Base-by-base conservation (phyloP, 2,329 filamentous ascomycete species). In the Monosporascus cannonballus region DNA sequence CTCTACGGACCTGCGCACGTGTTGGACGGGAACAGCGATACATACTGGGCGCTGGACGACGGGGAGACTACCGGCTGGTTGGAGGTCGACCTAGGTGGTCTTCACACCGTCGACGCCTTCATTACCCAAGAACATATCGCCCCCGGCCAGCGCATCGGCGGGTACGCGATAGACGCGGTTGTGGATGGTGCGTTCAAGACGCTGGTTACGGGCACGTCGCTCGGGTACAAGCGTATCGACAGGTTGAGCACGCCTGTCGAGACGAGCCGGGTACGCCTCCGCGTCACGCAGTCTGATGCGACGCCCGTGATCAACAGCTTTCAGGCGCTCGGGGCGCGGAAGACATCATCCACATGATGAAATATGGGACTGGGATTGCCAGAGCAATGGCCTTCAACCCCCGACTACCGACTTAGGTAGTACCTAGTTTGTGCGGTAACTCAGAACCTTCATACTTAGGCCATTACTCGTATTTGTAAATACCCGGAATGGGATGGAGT, bases 141-240 rank as follows among this genome's bases (percentile, higher is more conserved):
- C 6, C 48, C 65, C 6, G 64, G 64, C 4, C 64, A 67, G 52
- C 58, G 64, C 3, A 60, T 67, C 20, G 64, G 64, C n/a, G 63
- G 61, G 1, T 65, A 66, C 42, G 48, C 52, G 0, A 59, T 64
- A 17, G 63, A 65, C 5, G 57, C 52, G 4, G 4, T 58, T 20
- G 53, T 58, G 6, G 50, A 59, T 17, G 63, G 53, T 2, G 27
- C 48, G 1, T 63, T 57, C 17, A 49, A 46, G 46, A 49, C 59
- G 11, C 54, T 63, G 9, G 50, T 63, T 2, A 57, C 17, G 4
- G 62, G 63, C 5, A 62, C 60, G 3, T 62, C 63, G 38, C 15
- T 64, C 15, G 63, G 63, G 9, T 63, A 65, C 36, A 63, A 63
- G 42, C 59, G 63, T 17, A 64, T 65, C 22, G 62, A 65, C 42